A percentile compares a stretch with the other conserved stretches of the same genome.
phyloP scores from a whole-genome alignment of 306 rosid genomes.

The Cicer yamashitae region DNA sequence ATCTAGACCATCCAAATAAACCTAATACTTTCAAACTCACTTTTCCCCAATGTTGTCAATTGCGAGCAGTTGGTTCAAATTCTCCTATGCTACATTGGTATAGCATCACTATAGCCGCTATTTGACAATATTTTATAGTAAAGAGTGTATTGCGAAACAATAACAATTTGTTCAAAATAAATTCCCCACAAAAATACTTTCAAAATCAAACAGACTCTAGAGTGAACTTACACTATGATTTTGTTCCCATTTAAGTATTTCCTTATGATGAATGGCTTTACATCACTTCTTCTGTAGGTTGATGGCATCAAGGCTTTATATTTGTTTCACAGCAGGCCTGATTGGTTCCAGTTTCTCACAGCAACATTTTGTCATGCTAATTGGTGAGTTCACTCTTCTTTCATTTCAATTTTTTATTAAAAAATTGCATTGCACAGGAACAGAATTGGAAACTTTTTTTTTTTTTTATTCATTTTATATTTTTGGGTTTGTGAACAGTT shows the following conservation, averaged over 20 bases:
- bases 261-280: conserved; percentile 21
- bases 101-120: too few species aligned
- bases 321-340: conserved; percentile 79
- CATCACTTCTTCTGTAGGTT: conserved; percentile 54
- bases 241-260: conserved; percentile 14
- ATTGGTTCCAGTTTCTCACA: conserved; percentile 91
- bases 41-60: not conserved
- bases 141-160: too few species aligned
- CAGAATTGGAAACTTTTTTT: not conserved
- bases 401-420: conserved; percentile 16
- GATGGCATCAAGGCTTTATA: conserved; percentile 64
- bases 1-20: not conserved
- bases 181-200: too few species aligned
- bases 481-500: not conserved
- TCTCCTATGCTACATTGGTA: too few species aligned
- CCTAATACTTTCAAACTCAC: not conserved
- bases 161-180: too few species aligned
- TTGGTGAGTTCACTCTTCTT: conserved; percentile 66
- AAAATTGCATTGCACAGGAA: not conserved
- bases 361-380: conserved; percentile 96
- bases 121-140: too few species aligned
- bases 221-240: conserved; percentile 17
- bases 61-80: too few species aligned
- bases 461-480: not conserved
- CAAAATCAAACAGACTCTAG: too few species aligned